Base-by-base conservation (phyloP, 2,329 filamentous ascomycete species). In the Cryphonectria naterciae region DNA sequence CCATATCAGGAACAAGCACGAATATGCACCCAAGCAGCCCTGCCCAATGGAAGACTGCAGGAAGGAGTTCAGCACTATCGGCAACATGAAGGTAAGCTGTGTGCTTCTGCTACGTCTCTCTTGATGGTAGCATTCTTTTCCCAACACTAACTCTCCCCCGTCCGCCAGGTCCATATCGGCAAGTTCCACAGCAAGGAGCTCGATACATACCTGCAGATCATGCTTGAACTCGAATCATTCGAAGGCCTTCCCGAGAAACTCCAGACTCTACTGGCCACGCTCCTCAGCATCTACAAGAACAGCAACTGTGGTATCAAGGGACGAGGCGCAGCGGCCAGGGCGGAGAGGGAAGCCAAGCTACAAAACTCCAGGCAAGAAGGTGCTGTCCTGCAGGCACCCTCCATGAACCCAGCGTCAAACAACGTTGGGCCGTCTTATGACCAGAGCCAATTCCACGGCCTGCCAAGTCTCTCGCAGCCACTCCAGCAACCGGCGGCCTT, bases 231-330 rank as follows among this genome's bases (percentile, higher is more conserved):
- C 39, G 49, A 69, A n/a, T 15, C n/a, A 46, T 52, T 52, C 19
- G 25, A 65, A 10, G 41, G 35, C 4, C 88, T 95, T n/a, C 84
- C 87, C 0, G 86, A 90, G 52, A 80, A 82, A 6, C 93, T 98
- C 76, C 90, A 88, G 73, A 91, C 94, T 72, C 85, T 98, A 66
- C 94, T 92, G 84, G 88, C 92, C 75, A 97, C 97, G 82, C 96
- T 98, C 78, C 88, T 91, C 4, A 87, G 87, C 0, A 85, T 97
- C n/a, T 98, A 97, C 86, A 97, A 97, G 85, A 97, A 98, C 82
- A 95, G 92, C 82, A 98, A 98, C 87, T 97, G 97, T 81, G 96
- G 96, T 1, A 98, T 98, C 85, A 98, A 98, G 82, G 96, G 96
- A 15, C 90, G 96, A 62, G 96, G 96, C 60, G 96, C 95, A 79